A percentile compares a stretch with the other conserved stretches of the same genome.
These are phyloP conservation scores for Nepenthes alata DNA, from an alignment of 179 eudicot species.

Conservation along the genomic window DNA sequence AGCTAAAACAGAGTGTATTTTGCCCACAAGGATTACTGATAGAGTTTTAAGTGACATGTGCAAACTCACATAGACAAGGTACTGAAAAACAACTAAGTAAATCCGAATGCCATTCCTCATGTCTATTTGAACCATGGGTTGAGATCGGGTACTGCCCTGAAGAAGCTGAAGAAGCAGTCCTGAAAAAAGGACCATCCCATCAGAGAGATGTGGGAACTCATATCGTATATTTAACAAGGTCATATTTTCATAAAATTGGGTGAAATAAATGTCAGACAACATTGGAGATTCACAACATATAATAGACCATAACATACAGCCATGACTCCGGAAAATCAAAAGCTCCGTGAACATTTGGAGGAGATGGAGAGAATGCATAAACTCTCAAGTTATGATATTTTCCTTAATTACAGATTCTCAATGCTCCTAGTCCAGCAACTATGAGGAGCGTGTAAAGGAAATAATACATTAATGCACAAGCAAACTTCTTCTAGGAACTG, in stretches of 20 bases:
- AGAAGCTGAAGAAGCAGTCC: constrained; percentile 50
- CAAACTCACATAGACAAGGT: constrained; percentile 67
- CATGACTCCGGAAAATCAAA: too few relatives aligned
- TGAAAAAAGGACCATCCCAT: constrained; percentile 14
- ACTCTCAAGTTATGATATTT: too few relatives aligned
- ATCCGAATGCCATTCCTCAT: constrained; percentile 69
- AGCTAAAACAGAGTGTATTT: not conserved
- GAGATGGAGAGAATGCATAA: too few relatives aligned
- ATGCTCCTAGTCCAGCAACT: too few relatives aligned
- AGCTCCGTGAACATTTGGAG: too few relatives aligned
- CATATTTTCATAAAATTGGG: too few relatives aligned
- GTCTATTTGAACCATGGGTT: constrained; percentile 29
- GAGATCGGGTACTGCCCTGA: constrained; percentile 51
- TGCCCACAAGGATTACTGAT: not conserved
- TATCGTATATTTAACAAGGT: too few relatives aligned
- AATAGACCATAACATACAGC: not conserved
- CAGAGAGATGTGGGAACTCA: not conserved
- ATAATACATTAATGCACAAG: too few relatives aligned
- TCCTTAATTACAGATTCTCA: too few relatives aligned
- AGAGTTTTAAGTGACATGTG: not conserved
- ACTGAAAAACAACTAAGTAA: constrained; percentile 80
- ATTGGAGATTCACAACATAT: not conserved
- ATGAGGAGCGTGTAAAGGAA: too few relatives aligned
- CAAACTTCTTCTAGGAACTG: too few relatives aligned
- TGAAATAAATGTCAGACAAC: not conserved